Conservation (phyloP, 495 filamentous ascomycete species). For the Opeltia flavorubescens region DNA sequence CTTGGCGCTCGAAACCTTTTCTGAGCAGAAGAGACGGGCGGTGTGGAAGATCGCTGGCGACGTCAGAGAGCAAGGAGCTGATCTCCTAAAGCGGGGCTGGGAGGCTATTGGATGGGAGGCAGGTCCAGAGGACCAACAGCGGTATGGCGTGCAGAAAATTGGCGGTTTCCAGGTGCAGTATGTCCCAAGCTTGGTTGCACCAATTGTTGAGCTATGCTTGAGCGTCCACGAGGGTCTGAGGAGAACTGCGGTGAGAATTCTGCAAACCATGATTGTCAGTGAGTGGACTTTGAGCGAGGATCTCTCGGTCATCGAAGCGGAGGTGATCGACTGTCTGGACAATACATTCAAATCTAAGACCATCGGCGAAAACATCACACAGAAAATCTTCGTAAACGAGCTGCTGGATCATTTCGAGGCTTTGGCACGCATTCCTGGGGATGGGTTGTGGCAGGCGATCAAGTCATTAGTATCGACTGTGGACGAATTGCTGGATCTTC, state of each 20-base stretch:
- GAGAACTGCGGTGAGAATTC: conserved; percentile 76
- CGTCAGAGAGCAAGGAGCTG: conserved; percentile 81
- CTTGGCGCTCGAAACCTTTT: conserved; percentile 87
- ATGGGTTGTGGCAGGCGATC: conserved; percentile 63
- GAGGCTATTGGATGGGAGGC: conserved; percentile 97
- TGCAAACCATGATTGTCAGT: conserved; percentile 96
- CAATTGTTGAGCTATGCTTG: conserved; percentile 85
- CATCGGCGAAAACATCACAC: conserved; percentile 73
- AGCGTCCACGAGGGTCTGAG: conserved; percentile 89
- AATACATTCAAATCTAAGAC: conserved; percentile 78
- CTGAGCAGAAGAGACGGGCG: conserved; percentile 87
- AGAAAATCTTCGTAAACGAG: conserved; percentile 86
- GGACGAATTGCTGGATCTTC: conserved; percentile 79
- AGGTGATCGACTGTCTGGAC: conserved; percentile 92
- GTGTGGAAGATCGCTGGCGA: conserved; percentile 99
- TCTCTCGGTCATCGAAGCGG: conserved; percentile 80
- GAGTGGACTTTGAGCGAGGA: conserved; percentile 97
- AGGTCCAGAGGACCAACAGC: conserved; percentile 51
- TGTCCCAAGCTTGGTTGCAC: conserved; percentile 78
- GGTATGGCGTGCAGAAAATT: conserved; percentile 69
- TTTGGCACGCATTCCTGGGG: conserved; percentile 48
- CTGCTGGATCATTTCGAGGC: conserved; percentile 68
- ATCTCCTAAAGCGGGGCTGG: conserved; percentile 73
- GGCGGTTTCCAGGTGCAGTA: conserved; percentile 98
- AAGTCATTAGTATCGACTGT: conserved; percentile 67